A percentile compares a stretch with the other conserved stretches of the same genome.
phyloP scores from a whole-genome alignment of 805 yeast genomes.

The Suhomyces emberorum region DNA sequence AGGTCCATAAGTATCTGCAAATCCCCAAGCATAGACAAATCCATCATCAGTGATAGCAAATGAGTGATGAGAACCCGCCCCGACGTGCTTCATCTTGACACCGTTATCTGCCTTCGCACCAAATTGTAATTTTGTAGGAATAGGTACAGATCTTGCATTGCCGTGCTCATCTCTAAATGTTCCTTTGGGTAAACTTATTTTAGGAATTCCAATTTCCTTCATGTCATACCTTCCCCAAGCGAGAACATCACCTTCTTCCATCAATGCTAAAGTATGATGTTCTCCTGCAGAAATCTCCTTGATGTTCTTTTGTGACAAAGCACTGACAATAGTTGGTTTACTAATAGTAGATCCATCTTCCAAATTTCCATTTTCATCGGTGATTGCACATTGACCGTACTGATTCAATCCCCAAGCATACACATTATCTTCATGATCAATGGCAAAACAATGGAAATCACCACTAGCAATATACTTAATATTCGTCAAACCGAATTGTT shows the following conservation, averaged over 20 bases:
- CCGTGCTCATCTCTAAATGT: conserved; percentile 79
- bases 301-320: conserved; percentile 57
- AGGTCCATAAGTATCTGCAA: conserved; percentile 93
- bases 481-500: conserved; percentile 77
- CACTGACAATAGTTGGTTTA: conserved; percentile 71
- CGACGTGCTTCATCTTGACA: conserved; percentile 43
- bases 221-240: conserved; percentile 91
- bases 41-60: conserved; percentile 85
- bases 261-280: conserved; percentile 82
- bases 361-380: conserved; percentile 57
- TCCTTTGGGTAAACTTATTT: conserved; percentile 61
- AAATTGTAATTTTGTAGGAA: conserved; percentile 63
- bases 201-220: conserved; percentile 84
- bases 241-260: conserved; percentile 68
- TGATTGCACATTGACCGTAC: conserved; percentile 88
- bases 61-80: conserved; percentile 91
- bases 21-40: conserved; percentile 92
- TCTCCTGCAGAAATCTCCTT: conserved; percentile 83
- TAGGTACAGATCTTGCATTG: conserved; percentile 78
- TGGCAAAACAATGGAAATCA: conserved; percentile 93
- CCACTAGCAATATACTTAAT: conserved; percentile 85
- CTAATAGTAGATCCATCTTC: conserved; percentile 83
- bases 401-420: conserved; percentile 95
- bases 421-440: conserved; percentile 67
- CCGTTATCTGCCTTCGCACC: conserved; percentile 27